Evolutionary conservation across 2,329 filamentous ascomycete species (phyloP).

Genomic region (Cladobotryum mycophilum): DNA sequence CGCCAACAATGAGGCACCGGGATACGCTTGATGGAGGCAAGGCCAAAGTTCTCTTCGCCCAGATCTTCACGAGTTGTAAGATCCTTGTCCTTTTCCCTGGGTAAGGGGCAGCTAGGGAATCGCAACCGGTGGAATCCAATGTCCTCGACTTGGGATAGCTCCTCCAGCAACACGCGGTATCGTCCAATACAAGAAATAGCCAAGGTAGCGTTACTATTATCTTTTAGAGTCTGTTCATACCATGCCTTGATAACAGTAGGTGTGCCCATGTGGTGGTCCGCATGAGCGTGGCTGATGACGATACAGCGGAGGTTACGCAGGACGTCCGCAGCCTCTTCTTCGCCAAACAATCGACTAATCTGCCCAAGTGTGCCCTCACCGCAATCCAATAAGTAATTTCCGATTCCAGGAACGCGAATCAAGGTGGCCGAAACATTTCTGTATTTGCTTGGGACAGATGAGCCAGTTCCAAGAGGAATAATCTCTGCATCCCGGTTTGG

Average conservation of each 20-base stretch:
- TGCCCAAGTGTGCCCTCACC: slow-evolving; percentile 92
- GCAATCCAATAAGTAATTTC: slow-evolving; percentile 86
- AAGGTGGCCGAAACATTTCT: slow-evolving; percentile 91
- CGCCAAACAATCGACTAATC: slow-evolving; percentile 65
- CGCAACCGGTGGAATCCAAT: slow-evolving; percentile 56
- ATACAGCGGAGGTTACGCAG: slow-evolving; percentile 74
- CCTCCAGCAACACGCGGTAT: slow-evolving; percentile 71
- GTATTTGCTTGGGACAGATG: slow-evolving; percentile 83
- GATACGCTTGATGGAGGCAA: slow-evolving; percentile 61
- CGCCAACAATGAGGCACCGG: slow-evolving; percentile 72
- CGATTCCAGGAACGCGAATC: slow-evolving; percentile 73
- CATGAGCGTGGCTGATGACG: slow-evolving; percentile 93
- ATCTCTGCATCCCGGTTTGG: slow-evolving; percentile 74
- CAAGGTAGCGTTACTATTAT: slow-evolving; percentile 40
- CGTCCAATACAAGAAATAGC: slow-evolving; percentile 61
- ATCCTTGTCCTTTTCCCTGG: slow-evolving; percentile 19
- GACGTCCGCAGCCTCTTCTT: slow-evolving; percentile 59
- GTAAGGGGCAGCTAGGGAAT: slow-evolving; percentile 25
- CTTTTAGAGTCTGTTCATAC: slow-evolving; percentile 48
- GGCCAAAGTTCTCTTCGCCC: slow-evolving; percentile 47
- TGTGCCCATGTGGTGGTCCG: slow-evolving; percentile 89
- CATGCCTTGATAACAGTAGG: slow-evolving; percentile 77
- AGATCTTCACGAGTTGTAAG: slow-evolving; percentile 30
- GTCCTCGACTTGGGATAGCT: slow-evolving; percentile 74
- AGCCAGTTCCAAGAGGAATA: slow-evolving; percentile 84